Percentiles rank a stretch among this genome's conserved stretches.
phyloP scores from a whole-genome alignment of 257 asterid species.

The Hygrophila difformis region DNA sequence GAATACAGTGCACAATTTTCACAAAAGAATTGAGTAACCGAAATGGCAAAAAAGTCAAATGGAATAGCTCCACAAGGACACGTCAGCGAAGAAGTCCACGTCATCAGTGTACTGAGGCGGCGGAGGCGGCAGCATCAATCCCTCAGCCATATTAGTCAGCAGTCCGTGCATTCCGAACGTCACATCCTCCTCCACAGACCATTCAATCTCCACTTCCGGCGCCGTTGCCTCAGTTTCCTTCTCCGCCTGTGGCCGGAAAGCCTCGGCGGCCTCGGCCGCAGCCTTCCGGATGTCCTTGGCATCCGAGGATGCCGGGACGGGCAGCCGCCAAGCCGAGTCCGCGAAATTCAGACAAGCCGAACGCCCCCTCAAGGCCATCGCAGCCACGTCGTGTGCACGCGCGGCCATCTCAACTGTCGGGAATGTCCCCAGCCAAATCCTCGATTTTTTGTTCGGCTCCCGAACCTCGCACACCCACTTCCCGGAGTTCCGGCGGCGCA shows the following conservation, averaged over 20 bases:
- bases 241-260: background rate
- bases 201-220: background rate
- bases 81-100: background rate
- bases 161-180: background rate
- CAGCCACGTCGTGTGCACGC: constrained; percentile 66
- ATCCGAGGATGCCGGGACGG: constrained; percentile 31
- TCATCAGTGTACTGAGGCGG: background rate
- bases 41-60: too few relatives aligned
- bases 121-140: background rate
- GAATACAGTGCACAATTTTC: too few relatives aligned
- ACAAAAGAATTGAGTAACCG: too few relatives aligned
- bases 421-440: constrained; percentile 68
- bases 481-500: constrained; percentile 59
- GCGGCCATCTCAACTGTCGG: constrained; percentile 68
- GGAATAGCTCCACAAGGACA: background rate
- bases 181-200: background rate
- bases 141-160: background rate
- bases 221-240: background rate
- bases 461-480: constrained; percentile 75
- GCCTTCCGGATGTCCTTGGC: constrained; percentile 57
- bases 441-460: constrained; percentile 42
- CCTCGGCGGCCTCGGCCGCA: constrained; percentile 45
- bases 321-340: constrained; percentile 24
- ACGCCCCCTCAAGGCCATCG: constrained; percentile 37
- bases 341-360: constrained; percentile 54